Evolutionary conservation across 139 green algal genomes (phyloP).

Genomic region (Tetraselmis striata): DNA sequence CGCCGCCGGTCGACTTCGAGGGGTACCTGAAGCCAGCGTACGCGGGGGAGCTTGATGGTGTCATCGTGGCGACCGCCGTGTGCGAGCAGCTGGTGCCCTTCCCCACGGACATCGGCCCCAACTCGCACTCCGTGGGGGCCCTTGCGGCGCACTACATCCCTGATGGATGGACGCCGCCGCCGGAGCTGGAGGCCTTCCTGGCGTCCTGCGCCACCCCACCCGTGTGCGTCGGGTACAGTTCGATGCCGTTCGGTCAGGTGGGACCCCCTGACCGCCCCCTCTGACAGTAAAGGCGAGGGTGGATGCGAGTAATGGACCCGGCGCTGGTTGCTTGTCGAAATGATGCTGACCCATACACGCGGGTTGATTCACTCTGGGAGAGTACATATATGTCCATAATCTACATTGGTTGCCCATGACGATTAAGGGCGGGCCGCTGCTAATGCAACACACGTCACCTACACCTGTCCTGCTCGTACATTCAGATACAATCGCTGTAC

Average conservation of each 20-base stretch:
- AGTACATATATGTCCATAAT: no score
- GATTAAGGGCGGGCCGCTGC: no score
- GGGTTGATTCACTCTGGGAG: no score
- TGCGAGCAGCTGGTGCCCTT: neutral
- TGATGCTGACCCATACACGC: no score
- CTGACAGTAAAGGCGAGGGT: no score
- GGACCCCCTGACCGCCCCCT: no score
- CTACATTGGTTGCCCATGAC: no score
- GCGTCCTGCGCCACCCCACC: neutral
- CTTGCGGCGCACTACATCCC: neutral
- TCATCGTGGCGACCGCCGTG: neutral
- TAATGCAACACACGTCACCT: no score
- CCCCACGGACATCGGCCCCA: neutral
- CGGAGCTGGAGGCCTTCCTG: neutral
- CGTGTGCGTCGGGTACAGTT: neutral
- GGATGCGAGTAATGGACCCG: no score
- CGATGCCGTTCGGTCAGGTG: neutral
- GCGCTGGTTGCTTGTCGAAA: no score
- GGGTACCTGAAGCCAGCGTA: neutral
- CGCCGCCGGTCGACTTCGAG: neutral
- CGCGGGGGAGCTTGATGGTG: neutral
- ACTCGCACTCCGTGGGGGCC: neutral
- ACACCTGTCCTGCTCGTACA: no score
- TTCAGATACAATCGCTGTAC: no score
- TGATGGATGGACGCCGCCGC: neutral